Evolutionary conservation across 139 green algal genomes (phyloP).

Genomic region (Astrephomene gubernaculifera): DNA sequence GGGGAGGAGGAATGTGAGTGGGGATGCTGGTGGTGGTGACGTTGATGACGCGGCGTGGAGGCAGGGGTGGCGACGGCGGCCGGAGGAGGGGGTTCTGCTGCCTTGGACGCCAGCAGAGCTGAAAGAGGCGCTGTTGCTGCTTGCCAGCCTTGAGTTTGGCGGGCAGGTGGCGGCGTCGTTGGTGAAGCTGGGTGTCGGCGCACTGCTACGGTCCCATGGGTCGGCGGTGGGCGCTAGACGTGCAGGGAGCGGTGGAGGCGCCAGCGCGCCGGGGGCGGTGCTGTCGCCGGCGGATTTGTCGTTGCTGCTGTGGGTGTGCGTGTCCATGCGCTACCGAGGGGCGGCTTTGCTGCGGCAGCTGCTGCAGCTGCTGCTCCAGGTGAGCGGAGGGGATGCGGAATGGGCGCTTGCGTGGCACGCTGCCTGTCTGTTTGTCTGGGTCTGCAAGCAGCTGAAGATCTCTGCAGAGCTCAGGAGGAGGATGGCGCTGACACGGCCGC

Average conservation of each 20-base stretch:
- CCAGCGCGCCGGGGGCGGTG: not conserved
- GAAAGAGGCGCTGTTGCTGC: not conserved
- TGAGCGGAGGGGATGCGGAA: not conserved
- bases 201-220: not conserved
- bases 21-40: too few species aligned
- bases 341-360: slow-evolving; percentile 27
- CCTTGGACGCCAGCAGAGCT: not conserved
- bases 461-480: too few species aligned
- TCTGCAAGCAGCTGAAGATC: too few species aligned
- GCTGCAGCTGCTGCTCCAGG: slow-evolving; percentile 20
- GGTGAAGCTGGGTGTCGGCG: slow-evolving; percentile 26
- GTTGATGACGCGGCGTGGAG: too few species aligned
- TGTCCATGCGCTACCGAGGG: not conserved
- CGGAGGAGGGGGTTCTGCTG: too few species aligned
- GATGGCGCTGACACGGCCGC: too few species aligned
- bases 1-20: too few species aligned
- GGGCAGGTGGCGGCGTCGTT: not conserved
- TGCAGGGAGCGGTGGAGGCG: not conserved
- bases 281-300: not conserved
- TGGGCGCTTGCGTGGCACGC: not conserved
- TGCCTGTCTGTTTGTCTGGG: too few species aligned
- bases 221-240: not conserved
- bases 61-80: too few species aligned
- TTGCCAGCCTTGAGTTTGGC: not conserved
- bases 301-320: slow-evolving; percentile 41